Conservation (phyloP, 768 basidiomycete species). For the Calocybe gangraenosa region DNA sequence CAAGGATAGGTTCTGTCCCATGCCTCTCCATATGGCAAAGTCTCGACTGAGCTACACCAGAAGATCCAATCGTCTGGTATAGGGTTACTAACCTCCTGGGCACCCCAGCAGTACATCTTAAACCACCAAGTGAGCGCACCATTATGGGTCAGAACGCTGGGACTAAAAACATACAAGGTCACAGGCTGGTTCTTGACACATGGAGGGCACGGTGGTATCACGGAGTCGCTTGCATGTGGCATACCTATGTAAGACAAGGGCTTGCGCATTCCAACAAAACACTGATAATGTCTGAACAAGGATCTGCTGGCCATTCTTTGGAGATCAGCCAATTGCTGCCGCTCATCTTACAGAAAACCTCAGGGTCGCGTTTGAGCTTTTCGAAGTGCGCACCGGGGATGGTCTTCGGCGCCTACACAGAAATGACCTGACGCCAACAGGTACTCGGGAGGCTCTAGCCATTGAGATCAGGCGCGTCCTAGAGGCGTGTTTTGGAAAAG, state of each 20-base stretch:
- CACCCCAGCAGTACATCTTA: conserved; percentile 20
- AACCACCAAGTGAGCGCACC: conserved; percentile 15
- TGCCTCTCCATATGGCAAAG: conserved; percentile 14
- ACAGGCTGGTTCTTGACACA: conserved; percentile 22
- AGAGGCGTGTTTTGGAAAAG: conserved; percentile 9
- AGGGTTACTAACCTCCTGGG: conserved; percentile 15
- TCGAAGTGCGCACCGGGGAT: conserved; percentile 16
- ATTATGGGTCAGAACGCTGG: background rate
- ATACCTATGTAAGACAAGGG: conserved; percentile 16
- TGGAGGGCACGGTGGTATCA: conserved; percentile 19
- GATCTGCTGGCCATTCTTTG: conserved; percentile 20
- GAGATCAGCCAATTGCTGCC: conserved; percentile 18
- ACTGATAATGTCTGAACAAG: conserved; percentile 3
- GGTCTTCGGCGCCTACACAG: conserved; percentile 13
- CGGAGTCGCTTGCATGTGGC: conserved; percentile 18
- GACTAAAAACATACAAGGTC: conserved; percentile 6
- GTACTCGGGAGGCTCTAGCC: conserved; percentile 14
- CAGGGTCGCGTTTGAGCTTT: conserved; percentile 17
- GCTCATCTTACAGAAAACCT: conserved; percentile 14
- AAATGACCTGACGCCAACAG: conserved; percentile 7
- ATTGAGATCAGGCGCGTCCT: conserved; percentile 10
- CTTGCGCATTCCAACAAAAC: background rate
- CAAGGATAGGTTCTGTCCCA: conserved; percentile 12
- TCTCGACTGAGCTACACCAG: conserved; percentile 6
- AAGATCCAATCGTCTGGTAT: conserved; percentile 14